These are phyloP conservation scores for Lepidium africanum DNA, from an alignment of 345 rosid genomes.

Conservation along the genomic window DNA sequence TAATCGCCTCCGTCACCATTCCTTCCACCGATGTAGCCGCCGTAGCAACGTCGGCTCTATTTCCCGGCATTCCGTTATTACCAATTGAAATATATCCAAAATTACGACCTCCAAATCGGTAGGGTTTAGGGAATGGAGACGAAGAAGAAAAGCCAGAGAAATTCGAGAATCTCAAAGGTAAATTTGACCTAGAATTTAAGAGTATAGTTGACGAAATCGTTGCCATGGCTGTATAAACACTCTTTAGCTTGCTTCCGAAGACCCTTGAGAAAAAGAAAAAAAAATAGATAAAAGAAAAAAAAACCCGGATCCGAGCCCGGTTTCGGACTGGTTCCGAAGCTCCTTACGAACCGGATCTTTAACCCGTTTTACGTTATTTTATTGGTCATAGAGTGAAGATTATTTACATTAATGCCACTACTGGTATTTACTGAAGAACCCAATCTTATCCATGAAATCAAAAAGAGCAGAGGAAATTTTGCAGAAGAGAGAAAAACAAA, in stretches of 20 bases:
- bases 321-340: conserved; percentile 20
- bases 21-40: conserved; percentile 33
- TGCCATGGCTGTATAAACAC: conserved; percentile 31
- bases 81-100: background rate
- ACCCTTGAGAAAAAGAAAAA: background rate
- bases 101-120: background rate
- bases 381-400: background rate
- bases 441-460: conserved; percentile 33
- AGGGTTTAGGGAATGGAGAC: conserved; percentile 15
- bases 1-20: conserved; percentile 45
- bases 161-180: conserved; percentile 7
- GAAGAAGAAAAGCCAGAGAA: background rate
- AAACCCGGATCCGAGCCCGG: background rate
- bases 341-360: background rate
- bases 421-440: conserved; percentile 14
- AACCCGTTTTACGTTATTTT: conserved; percentile 1
- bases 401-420: conserved; percentile 7
- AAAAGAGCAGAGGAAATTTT: background rate
- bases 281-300: background rate
- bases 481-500: background rate
- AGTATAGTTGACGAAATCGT: conserved; percentile 30
- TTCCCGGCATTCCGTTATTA: conserved; percentile 26
- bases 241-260: background rate
- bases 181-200: conserved; percentile 16
- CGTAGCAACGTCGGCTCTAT: conserved; percentile 16